Conservation (phyloP, 2,329 filamentous ascomycete species). For the Thermomyces lanuginosus region DNA sequence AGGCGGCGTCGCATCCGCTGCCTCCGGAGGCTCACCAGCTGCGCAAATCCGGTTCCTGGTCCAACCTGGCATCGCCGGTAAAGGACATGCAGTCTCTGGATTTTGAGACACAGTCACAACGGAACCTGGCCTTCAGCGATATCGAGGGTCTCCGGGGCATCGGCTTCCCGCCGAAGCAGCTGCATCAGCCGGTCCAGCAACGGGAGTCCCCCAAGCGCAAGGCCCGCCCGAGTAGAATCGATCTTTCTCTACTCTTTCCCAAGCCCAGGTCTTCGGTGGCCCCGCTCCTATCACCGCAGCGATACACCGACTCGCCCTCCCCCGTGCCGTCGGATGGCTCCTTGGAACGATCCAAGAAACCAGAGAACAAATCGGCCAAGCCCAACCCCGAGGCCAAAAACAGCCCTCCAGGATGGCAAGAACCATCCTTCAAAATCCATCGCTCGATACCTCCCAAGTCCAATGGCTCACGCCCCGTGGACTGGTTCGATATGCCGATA, state of each 20-base stretch:
- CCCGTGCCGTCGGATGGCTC: constrained; percentile 23
- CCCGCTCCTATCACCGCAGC: constrained; percentile 27
- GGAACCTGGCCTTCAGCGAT: constrained; percentile 5
- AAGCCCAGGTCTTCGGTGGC: constrained; percentile 18
- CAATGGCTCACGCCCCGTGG: constrained; percentile 4
- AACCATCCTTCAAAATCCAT: constrained; percentile 2
- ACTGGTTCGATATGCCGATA: constrained; percentile 21
- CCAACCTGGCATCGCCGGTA: constrained; percentile 1
- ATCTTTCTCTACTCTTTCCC: constrained; percentile 28
- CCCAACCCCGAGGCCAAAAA: constrained; percentile 7
- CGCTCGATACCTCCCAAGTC: constrained; percentile 3
- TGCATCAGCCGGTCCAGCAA: constrained; percentile 5
- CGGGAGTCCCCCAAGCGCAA: constrained; percentile 18
- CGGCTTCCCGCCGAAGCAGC: constrained; percentile 3
- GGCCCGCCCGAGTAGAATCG: constrained; percentile 23
- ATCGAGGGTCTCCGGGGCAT: constrained; percentile 5
- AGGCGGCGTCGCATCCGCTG: constrained; percentile 1
- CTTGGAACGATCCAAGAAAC: constrained; percentile 8
- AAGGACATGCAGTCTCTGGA: no score
- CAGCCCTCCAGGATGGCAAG: constrained; percentile 2
- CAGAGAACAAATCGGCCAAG: constrained; percentile 16
- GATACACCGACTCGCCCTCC: constrained; percentile 25
- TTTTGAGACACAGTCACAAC: constrained; percentile 6
- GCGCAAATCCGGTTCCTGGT: constrained; percentile 4
- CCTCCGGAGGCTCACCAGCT: constrained; percentile 2